Base-by-base conservation (phyloP, 805 yeast genomes). In the Jamesozyma spencerorum region DNA sequence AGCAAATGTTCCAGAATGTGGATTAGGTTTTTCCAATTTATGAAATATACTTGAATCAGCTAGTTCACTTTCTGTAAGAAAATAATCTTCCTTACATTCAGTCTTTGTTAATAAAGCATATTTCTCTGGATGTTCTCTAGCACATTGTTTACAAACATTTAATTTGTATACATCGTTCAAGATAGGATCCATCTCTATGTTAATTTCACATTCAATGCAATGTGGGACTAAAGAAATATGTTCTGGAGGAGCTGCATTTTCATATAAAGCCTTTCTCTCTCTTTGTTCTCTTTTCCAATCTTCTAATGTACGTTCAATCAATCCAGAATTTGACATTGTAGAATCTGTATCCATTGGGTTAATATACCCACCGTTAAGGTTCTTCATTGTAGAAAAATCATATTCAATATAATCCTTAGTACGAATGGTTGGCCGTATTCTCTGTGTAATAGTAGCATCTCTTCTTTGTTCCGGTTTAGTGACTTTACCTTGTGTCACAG, bases 101-200 rank as follows among this genome's bases (percentile, higher is more conserved):
- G 99, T 92, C 63, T 92, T 92, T 6, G 99, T 92, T 38, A 92
- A 63, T 17, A 92, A 62, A 0, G 97, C 76, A 58, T 90, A 92
- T 54, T 92, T 92, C 31, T 92, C 95, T 0, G 96, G 95, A 18
- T 64, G 63, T 43, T 71, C 70, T 50, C 75, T 76, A 27, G 76
- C 77, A 60, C 98, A 92, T 38, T 72, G 68, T 38, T 81, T 74
- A 60, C 99, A 92, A 7, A 88, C 96, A 12, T 85, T 68, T 22
- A 81, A 65, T 14, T 70, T 67, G 64, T 88, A 92, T n/a, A 77
- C 75, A 10, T 80, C 72, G 52, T 65, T 74, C 31, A 86, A 55
- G 39, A 83, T 73, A 36, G 77, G 78, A 55, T 92, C 95, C 40
- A 92, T 67, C 48, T 90, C 97, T 2, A 59, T 55, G 36, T 82